Base-by-base conservation (phyloP, 1,139 yeast genomes). In the Blastobotrys raffinosifermentans region DNA sequence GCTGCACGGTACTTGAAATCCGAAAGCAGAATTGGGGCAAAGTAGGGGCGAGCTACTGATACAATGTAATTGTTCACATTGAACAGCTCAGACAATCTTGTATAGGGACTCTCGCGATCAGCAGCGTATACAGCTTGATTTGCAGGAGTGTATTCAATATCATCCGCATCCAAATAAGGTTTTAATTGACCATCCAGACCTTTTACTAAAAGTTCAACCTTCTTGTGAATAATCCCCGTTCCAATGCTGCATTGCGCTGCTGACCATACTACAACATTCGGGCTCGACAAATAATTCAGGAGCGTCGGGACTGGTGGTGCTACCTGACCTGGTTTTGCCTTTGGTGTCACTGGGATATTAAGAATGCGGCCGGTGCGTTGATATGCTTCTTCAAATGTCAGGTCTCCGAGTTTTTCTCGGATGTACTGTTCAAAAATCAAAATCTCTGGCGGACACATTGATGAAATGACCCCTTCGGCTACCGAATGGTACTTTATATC, bases 301-400 rank as follows among this genome's bases (percentile, higher is more conserved):
- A 87, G 64, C 1, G 83, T 77, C 0, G 96, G 95, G 15, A 86
- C 63, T 20, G 48, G 51, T 3, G 43, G 23, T 14, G 38, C 34
- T 8, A 38, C 40, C 10, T 40, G 37, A 2, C 37, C 17, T 17
- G 41, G 71, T 37, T 69, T 73, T 47, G 77, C 79, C 0, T 83
- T 76, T 4, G 94, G 91, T 23, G 59, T 86, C 79, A 89, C 85
- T 1, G 89, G 82, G 34, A 91, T 78, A 57, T 89, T 91, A 38
- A 89, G 67, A 0, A 84, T 77, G 48, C 84, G 75, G 32, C 83
- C 89, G 0, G 95, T 82, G 43, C 74, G 75, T 44, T 80, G 67
- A 54, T 81, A 86, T 0, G 96, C 95, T 55, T 91, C 96, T 61
- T 89, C 96, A 60, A 91, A 91, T 0, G 97, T 91, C 56, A 82